A percentile compares a stretch with the other conserved stretches of the same genome.
These are phyloP conservation scores for Solanum arcanum DNA, from an alignment of 257 asterid species.

Conservation along the genomic window DNA sequence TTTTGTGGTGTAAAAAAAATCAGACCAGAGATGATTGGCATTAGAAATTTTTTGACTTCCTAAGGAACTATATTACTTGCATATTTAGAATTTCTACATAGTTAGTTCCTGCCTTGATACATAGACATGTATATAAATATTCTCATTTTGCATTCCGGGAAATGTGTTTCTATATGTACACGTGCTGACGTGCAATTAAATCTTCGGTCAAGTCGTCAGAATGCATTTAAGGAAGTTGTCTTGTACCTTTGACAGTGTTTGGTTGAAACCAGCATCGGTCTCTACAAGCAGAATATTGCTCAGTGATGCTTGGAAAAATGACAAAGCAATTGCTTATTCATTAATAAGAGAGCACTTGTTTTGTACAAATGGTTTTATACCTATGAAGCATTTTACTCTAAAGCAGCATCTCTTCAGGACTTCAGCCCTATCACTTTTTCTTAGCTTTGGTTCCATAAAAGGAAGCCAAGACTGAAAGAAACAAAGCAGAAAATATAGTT, in stretches of 20 bases:
- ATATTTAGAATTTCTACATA: neutral
- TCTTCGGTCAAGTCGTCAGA: neutral
- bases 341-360: neutral
- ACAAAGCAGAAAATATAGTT: neutral
- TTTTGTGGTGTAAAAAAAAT: neutral
- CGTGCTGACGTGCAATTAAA: neutral
- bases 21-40: neutral
- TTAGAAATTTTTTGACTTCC: neutral
- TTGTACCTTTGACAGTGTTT: slow-evolving; percentile 63
- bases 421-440: slow-evolving; percentile 29
- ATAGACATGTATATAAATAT: neutral
- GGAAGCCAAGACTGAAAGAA: slow-evolving; percentile 56
- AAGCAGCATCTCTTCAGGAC: slow-evolving; percentile 37
- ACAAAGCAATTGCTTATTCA: neutral
- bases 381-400: slow-evolving; percentile 72
- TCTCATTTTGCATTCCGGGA: neutral
- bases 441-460: slow-evolving; percentile 56
- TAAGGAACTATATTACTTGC: neutral
- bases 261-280: slow-evolving; percentile 69
- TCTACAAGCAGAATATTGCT: slow-evolving; percentile 32
- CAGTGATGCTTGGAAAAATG: neutral
- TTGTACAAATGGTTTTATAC: slow-evolving; percentile 13
- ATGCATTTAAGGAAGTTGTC: neutral
- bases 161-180: neutral
- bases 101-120: neutral